These are phyloP conservation scores for Apiospora sp. DNA, from an alignment of 2,329 filamentous ascomycete species.

Conservation along the genomic window DNA sequence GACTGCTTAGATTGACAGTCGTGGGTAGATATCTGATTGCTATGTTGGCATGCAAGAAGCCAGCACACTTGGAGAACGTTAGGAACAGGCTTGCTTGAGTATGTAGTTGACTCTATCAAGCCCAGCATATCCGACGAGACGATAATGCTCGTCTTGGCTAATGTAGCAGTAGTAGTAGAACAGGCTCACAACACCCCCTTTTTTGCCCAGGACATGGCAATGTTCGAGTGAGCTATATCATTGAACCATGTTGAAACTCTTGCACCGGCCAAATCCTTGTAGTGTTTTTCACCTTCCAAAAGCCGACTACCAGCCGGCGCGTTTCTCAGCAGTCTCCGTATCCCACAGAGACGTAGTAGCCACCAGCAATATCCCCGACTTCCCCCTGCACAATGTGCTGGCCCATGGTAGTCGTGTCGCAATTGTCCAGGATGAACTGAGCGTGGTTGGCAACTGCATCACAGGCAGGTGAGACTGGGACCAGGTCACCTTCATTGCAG, in stretches of 20 bases:
- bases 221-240: not conserved
- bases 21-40: not conserved
- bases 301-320: not conserved
- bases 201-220: not conserved
- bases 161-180: not conserved
- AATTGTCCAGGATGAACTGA: not conserved
- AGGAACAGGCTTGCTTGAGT: not conserved
- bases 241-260: too few relatives aligned
- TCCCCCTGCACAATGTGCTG: not conserved
- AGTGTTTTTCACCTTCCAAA: too few relatives aligned
- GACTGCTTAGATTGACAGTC: not conserved
- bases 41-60: not conserved
- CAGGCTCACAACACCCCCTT: not conserved
- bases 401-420: not conserved
- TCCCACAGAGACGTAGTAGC: not conserved
- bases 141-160: not conserved
- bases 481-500: not conserved
- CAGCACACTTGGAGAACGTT: too few relatives aligned
- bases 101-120: not conserved
- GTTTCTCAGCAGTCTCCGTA: not conserved
- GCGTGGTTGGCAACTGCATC: conserved; percentile 1
- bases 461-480: not conserved
- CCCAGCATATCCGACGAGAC: rapidly evolving
- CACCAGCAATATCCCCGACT: not conserved
- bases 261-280: too few relatives aligned